These are phyloP conservation scores for Aspergillus olivimuriae DNA, from an alignment of 495 filamentous ascomycete genomes.

Conservation along the genomic window DNA sequence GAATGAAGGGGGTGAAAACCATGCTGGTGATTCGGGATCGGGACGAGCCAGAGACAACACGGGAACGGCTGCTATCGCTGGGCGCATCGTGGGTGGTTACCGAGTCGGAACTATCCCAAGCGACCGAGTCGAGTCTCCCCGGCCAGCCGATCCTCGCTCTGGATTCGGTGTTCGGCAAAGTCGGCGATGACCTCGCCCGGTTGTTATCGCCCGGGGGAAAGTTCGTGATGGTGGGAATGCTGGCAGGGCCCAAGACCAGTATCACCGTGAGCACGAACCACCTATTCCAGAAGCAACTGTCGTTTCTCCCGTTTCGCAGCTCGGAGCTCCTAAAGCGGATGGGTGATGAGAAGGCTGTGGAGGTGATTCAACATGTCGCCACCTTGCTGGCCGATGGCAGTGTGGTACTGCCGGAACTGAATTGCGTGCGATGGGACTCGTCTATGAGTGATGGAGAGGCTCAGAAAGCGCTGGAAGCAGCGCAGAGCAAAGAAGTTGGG, in stretches of 20 bases:
- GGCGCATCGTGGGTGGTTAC: conserved; percentile 3
- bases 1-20: conserved; percentile 2
- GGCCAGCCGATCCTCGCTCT: conserved; percentile 6
- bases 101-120: conserved; percentile 4
- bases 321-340: too few relatives aligned
- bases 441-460: too few relatives aligned
- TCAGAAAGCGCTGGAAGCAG: too few relatives aligned
- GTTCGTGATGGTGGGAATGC: conserved; percentile 10
- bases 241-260: conserved; percentile 2
- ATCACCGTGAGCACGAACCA: conserved; percentile 5
- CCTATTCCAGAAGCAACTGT: conserved; percentile 11
- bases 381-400: too few relatives aligned
- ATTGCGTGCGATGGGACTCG: too few relatives aligned
- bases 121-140: neutral
- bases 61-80: conserved; percentile 3
- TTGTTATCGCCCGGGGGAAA: conserved; percentile 9
- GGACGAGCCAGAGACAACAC: conserved; percentile 5
- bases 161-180: conserved; percentile 11
- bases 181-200: conserved; percentile 5
- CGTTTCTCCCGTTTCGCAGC: conserved; percentile 10
- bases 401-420: too few relatives aligned
- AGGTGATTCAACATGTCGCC: too few relatives aligned
- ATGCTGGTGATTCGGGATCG: conserved; percentile 11
- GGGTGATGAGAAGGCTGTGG: too few relatives aligned
- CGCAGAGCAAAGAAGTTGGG: too few relatives aligned